These are phyloP conservation scores for Salix koriyanagi DNA, from an alignment of 345 rosid species.

Conservation along the genomic window DNA sequence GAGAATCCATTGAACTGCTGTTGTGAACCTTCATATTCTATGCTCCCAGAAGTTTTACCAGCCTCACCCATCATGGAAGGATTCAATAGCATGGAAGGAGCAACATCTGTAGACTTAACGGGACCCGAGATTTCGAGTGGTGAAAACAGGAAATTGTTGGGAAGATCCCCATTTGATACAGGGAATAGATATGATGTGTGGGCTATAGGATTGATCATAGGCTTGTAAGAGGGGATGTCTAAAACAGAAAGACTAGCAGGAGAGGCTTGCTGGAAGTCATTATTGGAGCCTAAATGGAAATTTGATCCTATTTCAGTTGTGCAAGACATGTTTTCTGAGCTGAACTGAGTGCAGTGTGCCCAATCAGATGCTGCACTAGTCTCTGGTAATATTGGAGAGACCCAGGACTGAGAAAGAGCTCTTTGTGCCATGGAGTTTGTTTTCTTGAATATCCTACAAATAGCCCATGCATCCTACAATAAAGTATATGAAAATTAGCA, in stretches of 20 bases:
- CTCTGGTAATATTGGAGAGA: slow-evolving; percentile 29
- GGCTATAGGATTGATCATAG: slow-evolving; percentile 13
- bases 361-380: slow-evolving; percentile 21
- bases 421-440: slow-evolving; percentile 65
- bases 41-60: slow-evolving; percentile 15
- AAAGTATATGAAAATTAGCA: background rate
- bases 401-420: slow-evolving; percentile 59
- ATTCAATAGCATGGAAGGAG: slow-evolving; percentile 31
- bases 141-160: slow-evolving; percentile 36
- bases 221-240: slow-evolving; percentile 29
- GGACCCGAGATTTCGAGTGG: slow-evolving; percentile 30
- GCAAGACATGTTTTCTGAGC: slow-evolving; percentile 48
- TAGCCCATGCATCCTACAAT: slow-evolving; percentile 88
- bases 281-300: slow-evolving; percentile 26
- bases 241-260: slow-evolving; percentile 26
- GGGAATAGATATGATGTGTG: slow-evolving; percentile 26
- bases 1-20: slow-evolving; percentile 37
- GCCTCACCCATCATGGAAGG: slow-evolving; percentile 15
- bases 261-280: slow-evolving; percentile 28
- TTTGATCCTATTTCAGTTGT: slow-evolving; percentile 42
- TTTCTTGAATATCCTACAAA: slow-evolving; percentile 93
- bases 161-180: slow-evolving; percentile 27
- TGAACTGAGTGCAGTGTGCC: slow-evolving; percentile 29
- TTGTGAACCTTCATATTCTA: slow-evolving; percentile 30
- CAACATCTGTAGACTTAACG: slow-evolving; percentile 15